These are phyloP conservation scores for Pythium volutum DNA, from an alignment of 352 stramenopile genomes.

Conservation along the genomic window DNA sequence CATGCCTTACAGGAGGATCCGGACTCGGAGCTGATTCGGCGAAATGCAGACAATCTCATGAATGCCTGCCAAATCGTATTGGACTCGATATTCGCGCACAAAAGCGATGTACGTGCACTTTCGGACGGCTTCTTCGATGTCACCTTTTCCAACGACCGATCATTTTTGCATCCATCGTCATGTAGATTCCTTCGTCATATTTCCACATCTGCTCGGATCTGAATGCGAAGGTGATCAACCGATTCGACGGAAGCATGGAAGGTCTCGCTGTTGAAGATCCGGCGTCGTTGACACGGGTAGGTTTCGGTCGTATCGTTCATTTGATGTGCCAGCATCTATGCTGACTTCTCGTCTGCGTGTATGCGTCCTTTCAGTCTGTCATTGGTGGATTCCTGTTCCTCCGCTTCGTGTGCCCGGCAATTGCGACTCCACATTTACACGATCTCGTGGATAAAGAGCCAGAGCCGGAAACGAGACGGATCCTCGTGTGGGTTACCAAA, in stretches of 20 bases:
- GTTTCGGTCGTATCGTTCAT: background rate
- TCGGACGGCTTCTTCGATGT: background rate
- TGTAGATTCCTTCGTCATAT: constrained; percentile 38
- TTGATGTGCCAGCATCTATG: background rate
- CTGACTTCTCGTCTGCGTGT: background rate
- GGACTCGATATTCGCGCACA: constrained; percentile 73
- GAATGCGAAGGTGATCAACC: constrained; percentile 37
- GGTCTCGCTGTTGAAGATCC: constrained; percentile 31
- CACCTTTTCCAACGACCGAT: background rate
- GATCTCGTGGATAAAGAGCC: constrained; percentile 75
- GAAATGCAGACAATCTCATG: constrained; percentile 83
- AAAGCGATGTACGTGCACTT: constrained; percentile 31
- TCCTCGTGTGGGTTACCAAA: constrained; percentile 87
- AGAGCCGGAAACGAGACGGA: constrained; percentile 59
- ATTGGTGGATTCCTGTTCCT: constrained; percentile 88
- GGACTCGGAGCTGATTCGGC: constrained; percentile 5
- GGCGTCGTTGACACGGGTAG: constrained; percentile 28
- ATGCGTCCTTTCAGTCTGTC: constrained; percentile 45
- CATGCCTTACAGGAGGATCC: constrained; percentile 12
- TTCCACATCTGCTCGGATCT: constrained; percentile 47
- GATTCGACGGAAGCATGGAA: constrained; percentile 39
- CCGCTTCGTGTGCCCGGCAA: constrained; percentile 84
- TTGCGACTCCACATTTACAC: constrained; percentile 85
- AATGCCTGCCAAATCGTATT: constrained; percentile 78
- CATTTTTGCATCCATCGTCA: background rate